Base-by-base conservation (phyloP, 1,139 yeast genomes). In the Hanseniaspora sp. region DNA sequence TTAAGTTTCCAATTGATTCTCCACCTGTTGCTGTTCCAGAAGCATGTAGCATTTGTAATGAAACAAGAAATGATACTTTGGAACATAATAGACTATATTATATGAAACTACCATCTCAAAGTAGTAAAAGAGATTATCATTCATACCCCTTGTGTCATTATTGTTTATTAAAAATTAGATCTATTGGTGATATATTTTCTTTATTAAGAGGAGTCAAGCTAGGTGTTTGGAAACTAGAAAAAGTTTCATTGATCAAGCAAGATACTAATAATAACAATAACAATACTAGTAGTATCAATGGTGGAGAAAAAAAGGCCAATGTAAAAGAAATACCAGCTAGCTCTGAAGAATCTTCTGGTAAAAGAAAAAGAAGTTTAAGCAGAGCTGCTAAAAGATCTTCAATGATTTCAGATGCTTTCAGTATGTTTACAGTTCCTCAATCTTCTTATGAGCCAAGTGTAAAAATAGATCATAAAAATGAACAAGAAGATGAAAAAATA, bases 1-100 rank as follows among this genome's bases (percentile, higher is more conserved):
- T 71, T 57, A 67, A 72, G 30, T 72, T 67, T 56, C 76, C 77
- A 5, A 60, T 65, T 6, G 66, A 69, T 52, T 71, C 77, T 7
- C 77, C 79, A 1, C 95, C 95, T 0, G 82, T 86, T 45, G 95
- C 96, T 0, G 76, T 82, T 18, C 72, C 75, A 55, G 79, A 80
- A 3, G 79, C 87, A 4, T 90, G 97, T 69, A 75, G 88, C 8
- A 72, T 88, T 52, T 90, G 96, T 70, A 92, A 88, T 9, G 96
- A 88, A 66, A 64, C 70, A 15, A 74, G 94, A 58, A 76, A 77
- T 62, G 86, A 80, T 61, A 75, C 79, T 57, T 71, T 86, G 58
- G 85, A 83, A 59, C 90, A 86, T 67, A 83, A 90, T 4, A 75
- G 97, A 59, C 69, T 86, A 60, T 86, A 88, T 67, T 76, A 77